A percentile compares a stretch with the other conserved stretches of the same genome.
These are phyloP conservation scores for Stenogyne calaminthoides DNA, from an alignment of 305 asterid species.

Conservation along the genomic window DNA sequence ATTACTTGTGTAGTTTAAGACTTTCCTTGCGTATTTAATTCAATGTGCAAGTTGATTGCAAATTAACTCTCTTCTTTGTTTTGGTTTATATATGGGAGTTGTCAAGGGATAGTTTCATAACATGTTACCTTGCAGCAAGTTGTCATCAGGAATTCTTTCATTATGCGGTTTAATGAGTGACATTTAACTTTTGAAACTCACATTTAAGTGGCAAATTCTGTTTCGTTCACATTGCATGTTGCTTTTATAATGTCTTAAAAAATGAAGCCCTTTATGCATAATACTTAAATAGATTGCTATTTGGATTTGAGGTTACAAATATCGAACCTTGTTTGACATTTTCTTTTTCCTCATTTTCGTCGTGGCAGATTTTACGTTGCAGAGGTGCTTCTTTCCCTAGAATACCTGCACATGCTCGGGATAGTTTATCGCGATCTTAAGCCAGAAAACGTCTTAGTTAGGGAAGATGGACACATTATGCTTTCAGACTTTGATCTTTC, in stretches of 20 bases:
- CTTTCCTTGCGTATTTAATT: background rate
- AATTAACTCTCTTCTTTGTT: background rate
- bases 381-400: constrained; percentile 73
- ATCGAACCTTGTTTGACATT: background rate
- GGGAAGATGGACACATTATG: constrained; percentile 90
- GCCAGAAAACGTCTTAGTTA: constrained; percentile 81
- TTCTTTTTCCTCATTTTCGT: constrained; percentile 16
- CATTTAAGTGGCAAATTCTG: background rate
- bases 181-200: background rate
- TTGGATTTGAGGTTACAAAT: background rate
- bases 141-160: constrained; percentile 2
- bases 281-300: background rate
- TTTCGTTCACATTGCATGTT: background rate
- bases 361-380: constrained; percentile 73
- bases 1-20: background rate
- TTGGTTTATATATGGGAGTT: background rate
- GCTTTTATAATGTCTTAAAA: background rate
- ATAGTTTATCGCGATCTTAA: constrained; percentile 82
- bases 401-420: constrained; percentile 86
- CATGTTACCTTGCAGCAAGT: constrained; percentile 9
- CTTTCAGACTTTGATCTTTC: constrained; percentile 87
- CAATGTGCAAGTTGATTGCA: background rate
- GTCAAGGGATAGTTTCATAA: background rate
- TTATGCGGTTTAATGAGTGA: constrained; percentile 8
- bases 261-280: background rate